Percentiles rank a stretch among this genome's conserved stretches.
phyloP scores from a whole-genome alignment of 257 asterid species.

The Ballota nigra region DNA sequence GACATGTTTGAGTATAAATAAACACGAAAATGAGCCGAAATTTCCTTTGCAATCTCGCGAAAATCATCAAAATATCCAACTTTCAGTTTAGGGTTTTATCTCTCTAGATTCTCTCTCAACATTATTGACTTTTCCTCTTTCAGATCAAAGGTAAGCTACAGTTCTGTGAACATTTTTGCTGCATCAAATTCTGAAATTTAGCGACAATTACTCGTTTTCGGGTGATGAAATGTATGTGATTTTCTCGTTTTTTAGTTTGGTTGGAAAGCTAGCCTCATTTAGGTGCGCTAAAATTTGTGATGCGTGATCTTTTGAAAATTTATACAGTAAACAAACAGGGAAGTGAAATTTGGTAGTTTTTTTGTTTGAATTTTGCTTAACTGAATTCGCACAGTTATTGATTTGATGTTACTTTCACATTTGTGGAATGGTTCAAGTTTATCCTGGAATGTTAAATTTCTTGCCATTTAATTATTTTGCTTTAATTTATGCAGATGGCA shows the following conservation, averaged over 20 bases:
- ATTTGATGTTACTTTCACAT: neutral
- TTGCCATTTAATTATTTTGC: conserved; percentile 10
- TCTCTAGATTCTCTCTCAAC: neutral
- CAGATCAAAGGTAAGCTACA: conserved; percentile 20
- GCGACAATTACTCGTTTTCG: neutral
- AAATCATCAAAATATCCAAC: neutral
- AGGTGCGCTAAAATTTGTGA: neutral
- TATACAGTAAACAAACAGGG: neutral
- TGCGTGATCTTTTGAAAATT: neutral
- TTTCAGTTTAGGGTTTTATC: conserved; percentile 3
- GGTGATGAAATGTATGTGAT: neutral
- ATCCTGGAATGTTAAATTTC: neutral
- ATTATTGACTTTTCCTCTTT: neutral
- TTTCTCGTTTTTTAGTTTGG: neutral
- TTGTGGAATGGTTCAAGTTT: neutral
- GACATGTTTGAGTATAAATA: no score
- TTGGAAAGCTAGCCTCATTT: neutral
- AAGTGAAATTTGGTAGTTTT: neutral
- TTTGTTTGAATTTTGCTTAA: neutral
- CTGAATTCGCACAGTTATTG: neutral
- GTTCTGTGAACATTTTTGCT: neutral
- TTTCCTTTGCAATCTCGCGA: neutral
- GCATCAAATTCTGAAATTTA: neutral
- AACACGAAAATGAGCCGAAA: neutral
- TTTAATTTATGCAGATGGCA: conserved; percentile 23